Base-by-base conservation (phyloP, 148 eudicot genomes). In the Gaultheria prostrata region DNA sequence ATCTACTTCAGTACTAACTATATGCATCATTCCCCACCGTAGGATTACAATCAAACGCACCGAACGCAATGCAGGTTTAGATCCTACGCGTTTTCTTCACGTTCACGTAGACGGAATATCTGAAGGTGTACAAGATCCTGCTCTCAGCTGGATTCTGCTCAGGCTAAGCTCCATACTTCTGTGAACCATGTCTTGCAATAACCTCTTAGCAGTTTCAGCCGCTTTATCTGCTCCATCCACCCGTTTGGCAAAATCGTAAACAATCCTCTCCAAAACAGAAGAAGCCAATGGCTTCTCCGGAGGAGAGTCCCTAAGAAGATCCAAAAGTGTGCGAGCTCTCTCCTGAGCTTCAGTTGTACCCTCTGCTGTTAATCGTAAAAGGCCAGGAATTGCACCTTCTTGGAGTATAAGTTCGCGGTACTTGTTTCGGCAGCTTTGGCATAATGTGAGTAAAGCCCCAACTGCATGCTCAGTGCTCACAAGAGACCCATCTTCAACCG, bases 331-430 rank as follows among this genome's bases (percentile, higher is more conserved):
- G 78, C 90, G 83, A 69, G 97, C 93, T 79, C 84, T 88, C 78
- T 88, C 91, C 83, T 89, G 93, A 73, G 92, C 90, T 74, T 88
- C 87, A 17, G 82, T 78, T 32, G 95, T 92, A 43, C 97, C 97
- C 75, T 94, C 93, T 35, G 85, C 97, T 35, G 97, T 94, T 71
- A 94, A 57, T 24, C 91, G 79, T 50, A 94, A 77, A 77, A 94
- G 93, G 53, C 97, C 97, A 0, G 97, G 97, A 80, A 94, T 90
- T 12, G 94, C 90, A 84, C 97, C 97, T 92, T 92, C 95, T 39
- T 88, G 86, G 9, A 94, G 90, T 71, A 94, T 94, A 46, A 91
- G 92, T 61, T 90, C 93, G 82, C 97, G 78, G 77, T 91, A 94
- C 84, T 92, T 94, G 70, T 71, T 85, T 45, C 93, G 86, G 65